Base-by-base conservation (phyloP, 2,329 filamentous ascomycete species). In the Dactylellina drechsleri region DNA sequence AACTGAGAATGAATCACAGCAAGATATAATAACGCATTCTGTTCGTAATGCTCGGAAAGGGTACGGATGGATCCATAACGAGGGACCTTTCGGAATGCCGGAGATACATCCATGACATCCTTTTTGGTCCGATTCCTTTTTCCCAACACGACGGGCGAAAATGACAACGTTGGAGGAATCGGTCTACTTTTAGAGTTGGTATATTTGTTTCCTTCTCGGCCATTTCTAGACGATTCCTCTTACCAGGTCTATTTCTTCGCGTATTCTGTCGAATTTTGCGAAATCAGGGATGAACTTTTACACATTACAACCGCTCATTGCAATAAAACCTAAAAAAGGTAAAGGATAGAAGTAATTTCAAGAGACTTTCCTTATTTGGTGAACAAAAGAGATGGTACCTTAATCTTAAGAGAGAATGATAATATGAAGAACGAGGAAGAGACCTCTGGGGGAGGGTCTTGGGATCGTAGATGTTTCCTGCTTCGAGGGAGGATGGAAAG, bases 281-380 rank as follows among this genome's bases (percentile, higher is more conserved):
- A 40, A 26, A n/a, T 23, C 47, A 16, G 16, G 40, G 40, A 26
- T 20, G 49, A 10, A 43, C 15, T 41, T 56, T 49, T 60, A 60
- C 31, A 62, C 41, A 16, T 15, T 47, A 15, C 43, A 49, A 68
- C 50, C 40, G 57, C 18, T 74, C 41, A 58, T 67, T 67, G 47
- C 70, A 58, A 31, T 50, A 43, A 49, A 50, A 45, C 52, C 26
- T 18, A 60, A 36, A 49, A 67, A 23, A 40, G 15, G 26, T 4
- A 52, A 61, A 59, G 62, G 62, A 67, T 67, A 56, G 56, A 62
- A 57, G 13, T 20, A 26, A 26, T 67, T 67, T 47, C 16, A 47
- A 52, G 20, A 56, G 54, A 60, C 31, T 74, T 67, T 67, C 52
- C 62, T 74, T 66, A 53, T 31, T 28, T 16, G 57, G 70, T 61